These are phyloP conservation scores for Syncephalastrum contaminatum DNA, from an alignment of 371 early-diverging fungal genomes.

Conservation along the genomic window DNA sequence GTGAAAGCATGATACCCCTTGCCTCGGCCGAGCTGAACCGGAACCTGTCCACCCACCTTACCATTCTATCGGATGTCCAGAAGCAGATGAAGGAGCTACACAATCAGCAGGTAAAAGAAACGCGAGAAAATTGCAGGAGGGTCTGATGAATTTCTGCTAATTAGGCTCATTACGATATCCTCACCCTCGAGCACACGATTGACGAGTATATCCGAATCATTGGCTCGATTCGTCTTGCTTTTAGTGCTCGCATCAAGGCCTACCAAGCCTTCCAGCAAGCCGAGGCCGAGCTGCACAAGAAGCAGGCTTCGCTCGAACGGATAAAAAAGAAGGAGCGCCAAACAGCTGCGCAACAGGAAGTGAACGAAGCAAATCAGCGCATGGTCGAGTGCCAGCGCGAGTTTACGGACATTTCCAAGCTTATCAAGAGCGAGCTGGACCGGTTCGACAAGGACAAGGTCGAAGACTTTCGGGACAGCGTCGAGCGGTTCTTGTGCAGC, in stretches of 20 bases:
- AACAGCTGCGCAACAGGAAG: conserved; percentile 60
- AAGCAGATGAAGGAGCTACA: conserved; percentile 77
- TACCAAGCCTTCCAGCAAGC: conserved; percentile 72
- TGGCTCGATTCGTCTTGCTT: conserved; percentile 75
- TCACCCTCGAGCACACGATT: conserved; percentile 73
- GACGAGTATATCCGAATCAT: conserved; percentile 91
- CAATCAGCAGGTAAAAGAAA: conserved; percentile 54
- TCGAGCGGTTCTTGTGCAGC: conserved; percentile 72
- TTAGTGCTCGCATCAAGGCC: conserved; percentile 71
- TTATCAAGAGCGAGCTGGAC: conserved; percentile 76
- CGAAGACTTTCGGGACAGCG: conserved; percentile 75
- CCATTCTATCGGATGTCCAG: conserved; percentile 74
- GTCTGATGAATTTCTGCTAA: not conserved
- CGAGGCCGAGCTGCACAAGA: conserved; percentile 65
- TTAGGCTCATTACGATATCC: conserved; percentile 68
- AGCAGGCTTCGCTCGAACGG: conserved; percentile 59
- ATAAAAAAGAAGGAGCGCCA: conserved; percentile 64
- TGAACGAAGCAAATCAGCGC: conserved; percentile 62
- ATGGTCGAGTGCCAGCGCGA: conserved; percentile 57
- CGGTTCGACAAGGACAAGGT: conserved; percentile 87
- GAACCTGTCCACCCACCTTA: conserved; percentile 61
- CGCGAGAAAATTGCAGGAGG: not conserved
- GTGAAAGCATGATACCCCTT: conserved; percentile 77
- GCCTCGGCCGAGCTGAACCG: conserved; percentile 74
- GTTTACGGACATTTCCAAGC: conserved; percentile 71